Conservation (phyloP, 805 yeast species). For the Suhomyces canberraensis region DNA sequence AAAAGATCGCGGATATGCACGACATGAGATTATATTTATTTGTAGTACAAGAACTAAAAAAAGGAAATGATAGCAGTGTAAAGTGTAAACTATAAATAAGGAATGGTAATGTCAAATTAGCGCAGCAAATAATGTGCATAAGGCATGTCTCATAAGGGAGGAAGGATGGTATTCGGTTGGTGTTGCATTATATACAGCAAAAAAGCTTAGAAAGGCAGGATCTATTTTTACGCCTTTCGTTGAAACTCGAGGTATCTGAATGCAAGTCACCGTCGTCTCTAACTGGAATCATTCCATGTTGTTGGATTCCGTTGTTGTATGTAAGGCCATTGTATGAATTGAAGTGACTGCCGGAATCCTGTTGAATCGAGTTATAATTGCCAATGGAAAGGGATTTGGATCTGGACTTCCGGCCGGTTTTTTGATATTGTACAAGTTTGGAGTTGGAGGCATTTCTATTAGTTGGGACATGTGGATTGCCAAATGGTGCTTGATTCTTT, state of each 20-base stretch:
- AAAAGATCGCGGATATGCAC: too few species aligned
- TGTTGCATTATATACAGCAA: constrained; percentile 5
- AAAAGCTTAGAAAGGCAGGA: constrained; percentile 6
- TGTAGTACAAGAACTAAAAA: too few species aligned
- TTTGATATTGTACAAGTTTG: constrained; percentile 11
- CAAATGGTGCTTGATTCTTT: constrained; percentile 13
- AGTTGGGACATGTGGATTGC: constrained; percentile 1
- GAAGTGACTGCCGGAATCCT: constrained; percentile 16
- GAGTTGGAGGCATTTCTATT: constrained; percentile 4
- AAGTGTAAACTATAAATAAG: too few species aligned
- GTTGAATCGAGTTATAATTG: constrained; percentile 19
- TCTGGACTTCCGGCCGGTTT: constrained; percentile 11
- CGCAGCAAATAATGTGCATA: too few species aligned
- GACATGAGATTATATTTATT: too few species aligned
- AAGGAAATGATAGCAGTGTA: too few species aligned
- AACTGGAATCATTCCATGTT: constrained; percentile 31
- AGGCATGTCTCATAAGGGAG: too few species aligned
- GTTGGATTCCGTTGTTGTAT: constrained; percentile 14
- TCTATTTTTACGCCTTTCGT: constrained; percentile 11
- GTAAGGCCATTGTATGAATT: constrained; percentile 20
- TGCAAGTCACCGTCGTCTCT: constrained; percentile 38
- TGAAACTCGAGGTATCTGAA: constrained; percentile 36
- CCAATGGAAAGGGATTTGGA: constrained; percentile 16
- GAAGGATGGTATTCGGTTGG: too few species aligned
- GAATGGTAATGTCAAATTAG: too few species aligned